Evolutionary conservation across 75 land plant species (phyloP).

Genomic region (Isoetes taiwanensis): DNA sequence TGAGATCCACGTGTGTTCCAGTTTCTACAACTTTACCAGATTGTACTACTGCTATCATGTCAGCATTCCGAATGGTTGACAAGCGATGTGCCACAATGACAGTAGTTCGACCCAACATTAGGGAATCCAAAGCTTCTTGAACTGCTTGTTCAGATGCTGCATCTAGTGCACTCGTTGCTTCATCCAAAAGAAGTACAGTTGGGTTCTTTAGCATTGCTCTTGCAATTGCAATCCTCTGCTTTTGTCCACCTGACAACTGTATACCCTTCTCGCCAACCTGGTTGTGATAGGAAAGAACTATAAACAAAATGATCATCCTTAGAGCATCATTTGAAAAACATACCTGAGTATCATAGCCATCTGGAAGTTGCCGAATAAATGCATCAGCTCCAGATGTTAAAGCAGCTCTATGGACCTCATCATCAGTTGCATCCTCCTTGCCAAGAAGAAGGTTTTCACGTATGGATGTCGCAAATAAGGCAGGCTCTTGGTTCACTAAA

Average conservation of each 20-base stretch:
- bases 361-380: conserved; percentile 12
- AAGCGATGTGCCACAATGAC: conserved; percentile 83
- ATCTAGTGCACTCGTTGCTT: conserved; percentile 74
- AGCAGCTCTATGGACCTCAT: conserved; percentile 11
- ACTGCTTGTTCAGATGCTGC: conserved; percentile 72
- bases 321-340: neutral
- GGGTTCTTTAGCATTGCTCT: conserved; percentile 88
- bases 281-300: too few relatives aligned
- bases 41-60: conserved; percentile 63
- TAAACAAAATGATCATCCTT: too few relatives aligned
- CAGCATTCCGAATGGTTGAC: conserved; percentile 74
- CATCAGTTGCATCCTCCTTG: conserved; percentile 8
- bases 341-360: conserved; percentile 14
- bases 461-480: conserved; percentile 12
- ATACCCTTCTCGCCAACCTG: conserved; percentile 82
- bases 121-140: conserved; percentile 70
- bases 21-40: conserved; percentile 53
- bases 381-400: conserved; percentile 10
- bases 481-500: conserved; percentile 21
- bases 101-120: conserved; percentile 82
- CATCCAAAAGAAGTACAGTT: conserved; percentile 17
- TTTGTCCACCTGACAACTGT: conserved; percentile 42
- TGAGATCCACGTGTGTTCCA: conserved; percentile 69
- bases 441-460: conserved; percentile 9
- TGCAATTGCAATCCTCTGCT: conserved; percentile 70